Base-by-base conservation (phyloP, 1,139 yeast species). In the Zygotorulaspora mrakii region DNA sequence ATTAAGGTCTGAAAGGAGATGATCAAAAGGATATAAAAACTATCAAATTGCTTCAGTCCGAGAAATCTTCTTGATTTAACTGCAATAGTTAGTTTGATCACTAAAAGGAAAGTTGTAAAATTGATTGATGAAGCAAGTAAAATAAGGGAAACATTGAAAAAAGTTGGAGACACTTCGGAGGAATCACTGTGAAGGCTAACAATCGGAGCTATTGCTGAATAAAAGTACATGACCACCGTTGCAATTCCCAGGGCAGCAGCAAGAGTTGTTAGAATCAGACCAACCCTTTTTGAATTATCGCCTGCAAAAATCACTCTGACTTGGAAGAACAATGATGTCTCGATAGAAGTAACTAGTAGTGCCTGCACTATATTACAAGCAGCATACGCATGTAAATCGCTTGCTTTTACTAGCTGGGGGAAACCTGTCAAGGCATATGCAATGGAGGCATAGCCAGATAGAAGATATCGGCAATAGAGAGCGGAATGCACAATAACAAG, bases 1-100 rank as follows among this genome's bases (percentile, higher is more conserved):
- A 87, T 61, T 71, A 88, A 73, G 0, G 95, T 80, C 60, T 91
- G 97, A n/a, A 77, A 67, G 1, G 84, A 68, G 88, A 85, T 83
- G 42, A 88, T 82, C 44, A 86, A 66, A 32, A 91, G 65, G 24
- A 88, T 77, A 60, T 87, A 95, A 59, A 85, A 76, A 24, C 84
- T 77, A 48, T 82, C 89, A 56, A 89, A 87, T 57, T 86, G 95
- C 52, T 73, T 77, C 43, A 87, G 66, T 0, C 98, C 98, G 41
- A 88, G 64, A 48, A 68, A 74, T 43, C 88, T 71, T 59, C 97
- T 76, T 2, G 84, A 73, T 46, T 78, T 71, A 22, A 86, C 74
- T 1, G 96, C 95, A 40, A 74, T 47, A 10, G 71, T 59, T 39
- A 91, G 69, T 59, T 89, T 91, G 10, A 68, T 55, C 3, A 79